phyloP scores from a whole-genome alignment of 768 basidiomycete genomes.

The Boletus reticulatus region DNA sequence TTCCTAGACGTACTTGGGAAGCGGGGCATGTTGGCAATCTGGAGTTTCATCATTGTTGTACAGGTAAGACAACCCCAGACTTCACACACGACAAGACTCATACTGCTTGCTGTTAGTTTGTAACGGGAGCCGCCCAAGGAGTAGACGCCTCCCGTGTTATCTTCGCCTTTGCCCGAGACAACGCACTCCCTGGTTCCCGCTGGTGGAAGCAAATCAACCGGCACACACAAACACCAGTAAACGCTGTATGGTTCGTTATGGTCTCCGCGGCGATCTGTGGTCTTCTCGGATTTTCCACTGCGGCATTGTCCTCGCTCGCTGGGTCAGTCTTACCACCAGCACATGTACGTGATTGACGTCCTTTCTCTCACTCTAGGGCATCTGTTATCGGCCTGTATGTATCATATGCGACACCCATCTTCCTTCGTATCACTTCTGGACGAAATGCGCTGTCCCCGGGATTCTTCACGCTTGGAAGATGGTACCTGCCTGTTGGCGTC shows the following conservation, averaged over 20 bases:
- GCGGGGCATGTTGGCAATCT: conserved; percentile 67
- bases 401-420: conserved; percentile 63
- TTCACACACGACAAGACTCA: not conserved
- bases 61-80: conserved; percentile 33
- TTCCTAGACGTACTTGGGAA: conserved; percentile 66
- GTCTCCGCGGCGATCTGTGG: conserved; percentile 53
- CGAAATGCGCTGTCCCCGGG: conserved; percentile 56
- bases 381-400: conserved; percentile 71
- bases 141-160: conserved; percentile 76
- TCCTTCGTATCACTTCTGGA: conserved; percentile 70
- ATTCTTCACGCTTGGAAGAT: conserved; percentile 57
- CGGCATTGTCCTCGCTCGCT: conserved; percentile 64
- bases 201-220: conserved; percentile 65
- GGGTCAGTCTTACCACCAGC: conserved; percentile 41
- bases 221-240: conserved; percentile 64
- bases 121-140: conserved; percentile 71
- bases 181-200: conserved; percentile 69
- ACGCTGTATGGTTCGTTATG: conserved; percentile 77
- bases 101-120: conserved; percentile 41
- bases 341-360: not conserved
- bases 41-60: conserved; percentile 69
- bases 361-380: conserved; percentile 39
- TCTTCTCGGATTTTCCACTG: conserved; percentile 59
- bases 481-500: conserved; percentile 57
- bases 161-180: conserved; percentile 73